Base-by-base conservation (phyloP, 2,329 filamentous ascomycete species). In the Alternaria arbusti region DNA sequence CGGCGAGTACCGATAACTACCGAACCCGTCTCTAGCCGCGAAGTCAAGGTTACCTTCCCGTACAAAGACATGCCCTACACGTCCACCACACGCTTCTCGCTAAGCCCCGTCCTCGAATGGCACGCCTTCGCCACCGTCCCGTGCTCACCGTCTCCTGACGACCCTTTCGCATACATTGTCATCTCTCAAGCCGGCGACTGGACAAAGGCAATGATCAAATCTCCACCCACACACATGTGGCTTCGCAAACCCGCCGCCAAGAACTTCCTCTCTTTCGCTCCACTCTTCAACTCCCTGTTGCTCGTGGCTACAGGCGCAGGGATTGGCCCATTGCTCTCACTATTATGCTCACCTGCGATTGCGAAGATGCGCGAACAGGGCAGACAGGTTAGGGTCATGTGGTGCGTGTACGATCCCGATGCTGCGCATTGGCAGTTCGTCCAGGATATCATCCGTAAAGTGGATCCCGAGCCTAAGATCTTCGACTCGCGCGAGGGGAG, bases 1-100 rank as follows among this genome's bases (percentile, higher is more conserved):
- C 87, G 90, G 58, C 89, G 87, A 67, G 87, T 92, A 40, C 80
- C 83, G 12, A 89, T 95, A 59, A 81, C 85, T 20, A 82, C 89
- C 8, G 87, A 92, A 73, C 81, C 84, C 5, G 86, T 96, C 15
- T 95, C 92, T 0, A 77, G 85, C 36, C 91, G 94, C 78, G 92
- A 91, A 54, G 82, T 92, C 43, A 87, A 90, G 46, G 85, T 96
- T 20, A 88, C 91, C 74, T 78, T 75, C 52, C 70, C 72, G 5
- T 68, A 69, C 61, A n/a, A 56, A 6, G 20, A 63, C 50, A 71
- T 71, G 67, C 69, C 68, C 6, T 68, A 68, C 56, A 74, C 76
- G 8, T 72, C 71, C 13, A 72, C 73, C 4, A 36, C 59, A 7
- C 69, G 69, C 30, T 64, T 66, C 59, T 67, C 64, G 4, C 61